Percentiles rank a stretch among this genome's conserved stretches.
Conservation (phyloP, 495 filamentous ascomycete species). For the Zalerion maritima region DNA sequence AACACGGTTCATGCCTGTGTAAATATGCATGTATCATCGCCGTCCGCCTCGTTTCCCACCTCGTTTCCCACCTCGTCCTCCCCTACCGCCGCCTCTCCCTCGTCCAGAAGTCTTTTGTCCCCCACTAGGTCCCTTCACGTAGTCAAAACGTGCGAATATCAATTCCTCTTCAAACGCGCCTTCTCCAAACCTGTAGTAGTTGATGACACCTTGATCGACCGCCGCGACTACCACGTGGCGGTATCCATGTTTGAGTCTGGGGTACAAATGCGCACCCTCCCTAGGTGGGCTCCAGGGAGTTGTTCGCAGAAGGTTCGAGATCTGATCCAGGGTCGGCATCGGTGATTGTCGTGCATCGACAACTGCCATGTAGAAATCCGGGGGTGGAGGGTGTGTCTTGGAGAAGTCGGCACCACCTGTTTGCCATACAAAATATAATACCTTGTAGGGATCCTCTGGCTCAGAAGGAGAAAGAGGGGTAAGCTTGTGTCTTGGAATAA, state of each 20-base stretch:
- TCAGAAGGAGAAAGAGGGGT: constrained; percentile 6
- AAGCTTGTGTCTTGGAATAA: constrained; percentile 65
- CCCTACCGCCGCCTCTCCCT: constrained; percentile 27
- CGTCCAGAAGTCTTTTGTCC: constrained; percentile 26
- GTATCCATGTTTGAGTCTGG: constrained; percentile 68
- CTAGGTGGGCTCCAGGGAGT: constrained; percentile 49
- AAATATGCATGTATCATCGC: no score
- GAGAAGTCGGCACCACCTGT: constrained; percentile 47
- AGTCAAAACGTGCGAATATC: constrained; percentile 42
- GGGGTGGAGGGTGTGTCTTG: constrained; percentile 57
- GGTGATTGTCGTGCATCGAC: constrained; percentile 55
- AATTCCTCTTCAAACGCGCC: constrained; percentile 64
- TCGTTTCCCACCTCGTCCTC: constrained; percentile 22
- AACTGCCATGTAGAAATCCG: constrained; percentile 73
- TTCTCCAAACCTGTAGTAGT: constrained; percentile 69
- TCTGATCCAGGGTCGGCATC: constrained; percentile 57
- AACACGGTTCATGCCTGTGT: no score
- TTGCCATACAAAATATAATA: constrained; percentile 72
- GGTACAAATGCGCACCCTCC: constrained; percentile 34
- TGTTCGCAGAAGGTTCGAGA: constrained; percentile 51
- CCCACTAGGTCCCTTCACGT: constrained; percentile 15
- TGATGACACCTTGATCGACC: constrained; percentile 79
- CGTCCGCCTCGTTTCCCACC: constrained; percentile 14
- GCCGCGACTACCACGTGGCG: constrained; percentile 75
- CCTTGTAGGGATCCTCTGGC: constrained; percentile 44